Conservation (phyloP, 164 flowering plant species). For the Sedum album region DNA sequence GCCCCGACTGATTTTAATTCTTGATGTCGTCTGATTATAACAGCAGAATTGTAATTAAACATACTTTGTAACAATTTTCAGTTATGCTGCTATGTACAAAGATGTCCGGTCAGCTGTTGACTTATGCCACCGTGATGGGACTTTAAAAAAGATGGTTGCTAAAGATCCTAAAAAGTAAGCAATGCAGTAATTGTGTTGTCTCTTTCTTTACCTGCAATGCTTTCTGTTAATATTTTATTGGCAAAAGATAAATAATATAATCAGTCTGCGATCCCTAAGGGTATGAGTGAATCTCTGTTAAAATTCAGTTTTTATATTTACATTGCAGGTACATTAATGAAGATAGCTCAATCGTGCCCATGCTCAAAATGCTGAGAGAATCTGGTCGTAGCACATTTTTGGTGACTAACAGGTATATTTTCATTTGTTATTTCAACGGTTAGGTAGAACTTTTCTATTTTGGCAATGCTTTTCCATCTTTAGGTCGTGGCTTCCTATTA, state of each 20-base stretch:
- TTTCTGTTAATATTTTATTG: neutral
- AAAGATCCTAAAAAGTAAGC: slow-evolving; percentile 72
- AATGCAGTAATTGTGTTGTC: neutral
- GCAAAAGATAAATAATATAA: neutral
- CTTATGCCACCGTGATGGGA: slow-evolving; percentile 98
- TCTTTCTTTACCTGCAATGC: neutral
- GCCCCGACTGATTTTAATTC: too few species aligned
- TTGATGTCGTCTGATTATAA: too few species aligned
- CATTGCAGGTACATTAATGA: slow-evolving; percentile 74
- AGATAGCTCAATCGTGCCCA: slow-evolving; percentile 67
- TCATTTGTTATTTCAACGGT: too few species aligned
- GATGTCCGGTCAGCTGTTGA: slow-evolving; percentile 98
- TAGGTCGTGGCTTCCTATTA: neutral
- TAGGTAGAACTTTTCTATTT: too few species aligned
- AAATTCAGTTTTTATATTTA: neutral
- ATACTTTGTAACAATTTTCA: slow-evolving; percentile 16
- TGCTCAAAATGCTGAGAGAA: slow-evolving; percentile 86
- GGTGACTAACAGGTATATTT: slow-evolving; percentile 82
- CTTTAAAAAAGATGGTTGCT: slow-evolving; percentile 92
- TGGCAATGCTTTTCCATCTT: too few species aligned
- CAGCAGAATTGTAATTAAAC: neutral
- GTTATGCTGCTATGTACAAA: slow-evolving; percentile 76
- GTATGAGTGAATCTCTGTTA: too few species aligned
- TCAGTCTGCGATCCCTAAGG: too few species aligned
- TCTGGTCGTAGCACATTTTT: slow-evolving; percentile 86